Evolutionary conservation across 768 basidiomycete species (phyloP).

Genomic region (Tulasnella sp.): DNA sequence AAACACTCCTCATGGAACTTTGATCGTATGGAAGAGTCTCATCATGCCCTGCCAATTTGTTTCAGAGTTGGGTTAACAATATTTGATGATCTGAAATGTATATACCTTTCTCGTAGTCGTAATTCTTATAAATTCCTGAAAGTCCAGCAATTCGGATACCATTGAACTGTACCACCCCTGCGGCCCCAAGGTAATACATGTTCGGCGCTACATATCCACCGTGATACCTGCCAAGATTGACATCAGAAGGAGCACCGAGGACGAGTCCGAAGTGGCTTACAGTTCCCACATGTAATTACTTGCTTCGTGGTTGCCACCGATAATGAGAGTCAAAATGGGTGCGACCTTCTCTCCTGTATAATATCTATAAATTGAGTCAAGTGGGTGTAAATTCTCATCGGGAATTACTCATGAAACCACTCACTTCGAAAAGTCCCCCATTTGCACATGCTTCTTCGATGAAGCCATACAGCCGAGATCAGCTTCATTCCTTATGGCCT

Average conservation of each 20-base stretch:
- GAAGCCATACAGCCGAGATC: slow-evolving; percentile 92
- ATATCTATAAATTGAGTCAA: slow-evolving; percentile 63
- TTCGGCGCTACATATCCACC: slow-evolving; percentile 98
- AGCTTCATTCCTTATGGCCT: slow-evolving; percentile 81
- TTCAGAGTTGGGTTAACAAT: neutral
- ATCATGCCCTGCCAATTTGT: slow-evolving; percentile 57
- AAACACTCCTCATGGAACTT: slow-evolving; percentile 72
- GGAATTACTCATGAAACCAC: slow-evolving; percentile 19
- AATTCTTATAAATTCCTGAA: slow-evolving; percentile 85
- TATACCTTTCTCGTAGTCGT: slow-evolving; percentile 69
- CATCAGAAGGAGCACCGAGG: neutral
- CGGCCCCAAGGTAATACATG: slow-evolving; percentile 93
- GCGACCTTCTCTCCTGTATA: slow-evolving; percentile 83
- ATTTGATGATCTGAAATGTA: neutral
- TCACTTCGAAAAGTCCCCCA: slow-evolving; percentile 74
- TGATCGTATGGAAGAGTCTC: slow-evolving; percentile 83
- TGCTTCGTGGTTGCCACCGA: slow-evolving; percentile 98
- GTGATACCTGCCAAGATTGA: slow-evolving; percentile 66
- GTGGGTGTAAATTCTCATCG: neutral
- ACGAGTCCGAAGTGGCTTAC: slow-evolving; percentile 51
- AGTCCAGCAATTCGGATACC: slow-evolving; percentile 87
- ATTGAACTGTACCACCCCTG: slow-evolving; percentile 85
- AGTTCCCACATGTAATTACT: slow-evolving; percentile 97
- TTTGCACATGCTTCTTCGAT: slow-evolving; percentile 80
- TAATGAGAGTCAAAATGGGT: slow-evolving; percentile 86